These are phyloP conservation scores for Blepharisma stoltei DNA, from an alignment of 73 alveolate species.

Conservation along the genomic window DNA sequence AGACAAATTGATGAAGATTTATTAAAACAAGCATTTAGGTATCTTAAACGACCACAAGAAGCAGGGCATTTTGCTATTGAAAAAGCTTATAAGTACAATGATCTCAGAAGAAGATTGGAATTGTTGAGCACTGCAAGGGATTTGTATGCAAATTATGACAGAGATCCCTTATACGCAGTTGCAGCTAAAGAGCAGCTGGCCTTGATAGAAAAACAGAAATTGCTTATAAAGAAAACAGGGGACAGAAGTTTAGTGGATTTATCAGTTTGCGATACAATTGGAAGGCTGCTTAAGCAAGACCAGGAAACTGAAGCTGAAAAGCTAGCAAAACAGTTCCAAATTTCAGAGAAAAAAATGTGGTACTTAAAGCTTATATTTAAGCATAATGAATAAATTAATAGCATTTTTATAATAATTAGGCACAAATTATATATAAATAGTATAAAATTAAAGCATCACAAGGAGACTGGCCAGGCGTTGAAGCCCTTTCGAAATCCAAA, in stretches of 20 bases:
- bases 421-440: no score
- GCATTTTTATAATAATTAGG: no score
- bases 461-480: constrained; percentile 15
- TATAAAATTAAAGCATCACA: not conserved
- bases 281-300: not conserved
- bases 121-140: not conserved
- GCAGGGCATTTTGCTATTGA: constrained; percentile 8
- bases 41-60: not conserved
- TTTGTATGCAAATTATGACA: not conserved
- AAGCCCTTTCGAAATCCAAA: not conserved
- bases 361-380: constrained; percentile 3
- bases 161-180: constrained; percentile 17
- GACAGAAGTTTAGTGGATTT: constrained; percentile 17
- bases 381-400: no score
- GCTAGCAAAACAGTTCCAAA: constrained; percentile 8
- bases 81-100: not conserved
- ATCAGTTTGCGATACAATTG: not conserved
- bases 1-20: constrained; percentile 10
- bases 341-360: constrained; percentile 13
- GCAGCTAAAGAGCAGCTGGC: not conserved
- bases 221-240: not conserved
- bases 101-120: not conserved
- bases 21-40: not conserved
- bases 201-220: constrained; percentile 2
- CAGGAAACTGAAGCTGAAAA: constrained; percentile 3